These are phyloP conservation scores for Ramichloridium luteum DNA, from an alignment of 2,329 filamentous ascomycete genomes.

Conservation along the genomic window DNA sequence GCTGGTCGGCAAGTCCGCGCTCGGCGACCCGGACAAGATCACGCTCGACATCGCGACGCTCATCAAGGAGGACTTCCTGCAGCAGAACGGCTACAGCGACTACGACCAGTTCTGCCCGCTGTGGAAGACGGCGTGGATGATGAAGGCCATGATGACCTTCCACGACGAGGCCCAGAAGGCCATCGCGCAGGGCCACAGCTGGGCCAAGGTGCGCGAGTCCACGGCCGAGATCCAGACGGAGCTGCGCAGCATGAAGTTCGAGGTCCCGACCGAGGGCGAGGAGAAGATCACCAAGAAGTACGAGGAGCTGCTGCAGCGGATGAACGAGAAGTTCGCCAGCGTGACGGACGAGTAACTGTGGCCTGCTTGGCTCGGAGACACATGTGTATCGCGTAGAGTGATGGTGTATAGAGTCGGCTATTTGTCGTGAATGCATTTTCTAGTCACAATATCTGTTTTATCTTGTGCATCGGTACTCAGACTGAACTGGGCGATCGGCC, in stretches of 20 bases:
- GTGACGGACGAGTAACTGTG: constrained; percentile 97
- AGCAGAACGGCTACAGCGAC: constrained; percentile 98
- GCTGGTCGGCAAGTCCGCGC: constrained; percentile 89
- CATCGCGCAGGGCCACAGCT: constrained; percentile 77
- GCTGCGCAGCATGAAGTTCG: constrained; percentile 91
- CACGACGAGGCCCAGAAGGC: constrained; percentile 97
- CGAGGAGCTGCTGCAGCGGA: constrained; percentile 76
- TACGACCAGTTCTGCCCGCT: constrained; percentile 99
- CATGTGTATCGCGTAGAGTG: too few relatives aligned
- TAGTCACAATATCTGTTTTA: too few relatives aligned
- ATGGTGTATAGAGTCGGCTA: too few relatives aligned
- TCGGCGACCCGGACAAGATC: constrained; percentile 97
- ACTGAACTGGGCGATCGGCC: too few relatives aligned
- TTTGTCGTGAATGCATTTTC: too few relatives aligned
- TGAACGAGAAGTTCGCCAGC: constrained; percentile 95
- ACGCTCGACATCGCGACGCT: constrained; percentile 83
- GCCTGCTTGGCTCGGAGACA: too few relatives aligned
- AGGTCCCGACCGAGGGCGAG: constrained; percentile 76
- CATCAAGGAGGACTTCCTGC: constrained; percentile 96
- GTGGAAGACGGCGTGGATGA: constrained; percentile 99
- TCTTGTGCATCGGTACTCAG: too few relatives aligned
- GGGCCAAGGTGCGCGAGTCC: constrained; percentile 84
- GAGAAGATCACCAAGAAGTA: constrained; percentile 82
- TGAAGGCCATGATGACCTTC: constrained; percentile 98
- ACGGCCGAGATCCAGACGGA: constrained; percentile 76